A percentile compares a stretch with the other conserved stretches of the same genome.
Evolutionary conservation across 2,329 filamentous ascomycete genomes (phyloP).

Genomic region (Colletotrichum higginsianum): DNA sequence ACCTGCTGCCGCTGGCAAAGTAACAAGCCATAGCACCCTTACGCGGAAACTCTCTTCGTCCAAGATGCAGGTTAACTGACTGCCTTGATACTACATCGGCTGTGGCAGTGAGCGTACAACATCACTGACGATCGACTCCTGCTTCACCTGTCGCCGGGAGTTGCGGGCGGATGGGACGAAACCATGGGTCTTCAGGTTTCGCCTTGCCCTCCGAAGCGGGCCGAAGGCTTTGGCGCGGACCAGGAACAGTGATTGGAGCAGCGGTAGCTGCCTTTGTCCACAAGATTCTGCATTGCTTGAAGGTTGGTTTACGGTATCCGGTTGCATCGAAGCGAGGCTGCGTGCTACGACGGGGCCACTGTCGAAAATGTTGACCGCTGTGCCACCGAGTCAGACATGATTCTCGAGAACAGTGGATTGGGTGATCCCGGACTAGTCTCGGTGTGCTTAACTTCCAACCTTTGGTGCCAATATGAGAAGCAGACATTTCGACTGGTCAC

Average conservation of each 20-base stretch:
- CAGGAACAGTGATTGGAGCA: neutral
- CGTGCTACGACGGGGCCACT: conserved; percentile 56
- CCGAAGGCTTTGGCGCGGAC: neutral
- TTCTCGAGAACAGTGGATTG: neutral
- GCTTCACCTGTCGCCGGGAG: neutral
- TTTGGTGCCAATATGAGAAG: neutral
- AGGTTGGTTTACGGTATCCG: conserved; percentile 66
- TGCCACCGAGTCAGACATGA: conserved; percentile 43
- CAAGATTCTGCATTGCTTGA: conserved; percentile 49
- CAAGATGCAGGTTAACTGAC: neutral
- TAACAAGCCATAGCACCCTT: neutral
- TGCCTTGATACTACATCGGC: neutral
- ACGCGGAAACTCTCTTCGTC: neutral
- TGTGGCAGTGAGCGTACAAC: neutral
- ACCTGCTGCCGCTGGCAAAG: neutral
- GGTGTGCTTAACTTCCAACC: conserved; percentile 67
- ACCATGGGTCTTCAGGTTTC: neutral
- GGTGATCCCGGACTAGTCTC: conserved; percentile 51
- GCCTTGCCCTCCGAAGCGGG: neutral
- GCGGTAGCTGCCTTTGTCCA: neutral
- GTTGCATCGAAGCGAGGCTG: conserved; percentile 61
- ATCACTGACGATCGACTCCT: neutral
- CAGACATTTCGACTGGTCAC: conserved; percentile 46
- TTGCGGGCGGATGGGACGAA: neutral
- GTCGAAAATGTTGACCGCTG: conserved; percentile 63